Evolutionary conservation across 2,329 filamentous ascomycete species (phyloP).

Genomic region (Volutella citrinella): DNA sequence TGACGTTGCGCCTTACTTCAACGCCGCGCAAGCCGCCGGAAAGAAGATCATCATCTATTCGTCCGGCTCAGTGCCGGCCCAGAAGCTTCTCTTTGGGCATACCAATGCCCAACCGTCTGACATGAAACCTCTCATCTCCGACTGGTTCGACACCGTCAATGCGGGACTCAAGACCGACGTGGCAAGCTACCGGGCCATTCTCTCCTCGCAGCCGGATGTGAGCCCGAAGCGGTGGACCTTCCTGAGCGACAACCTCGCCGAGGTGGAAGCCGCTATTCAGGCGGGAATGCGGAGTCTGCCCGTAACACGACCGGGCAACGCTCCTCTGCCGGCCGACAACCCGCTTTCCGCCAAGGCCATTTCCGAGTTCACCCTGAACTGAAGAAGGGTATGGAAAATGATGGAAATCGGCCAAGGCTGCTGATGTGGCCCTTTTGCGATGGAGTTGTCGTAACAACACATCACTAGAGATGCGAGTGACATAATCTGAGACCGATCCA

Average conservation of each 20-base stretch:
- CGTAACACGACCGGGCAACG: conserved; percentile 69
- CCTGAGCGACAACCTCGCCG: conserved; percentile 74
- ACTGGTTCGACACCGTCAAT: conserved; percentile 78
- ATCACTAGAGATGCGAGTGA: conserved; percentile 24
- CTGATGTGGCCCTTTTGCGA: conserved; percentile 19
- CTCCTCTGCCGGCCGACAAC: conserved; percentile 52
- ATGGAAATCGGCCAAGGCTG: conserved; percentile 2
- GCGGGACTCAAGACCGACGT: conserved; percentile 70
- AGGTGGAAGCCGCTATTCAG: conserved; percentile 60
- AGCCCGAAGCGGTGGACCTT: conserved; percentile 63
- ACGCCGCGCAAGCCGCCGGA: conserved; percentile 53
- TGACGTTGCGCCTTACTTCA: conserved; percentile 66
- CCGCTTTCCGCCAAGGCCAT: conserved; percentile 32
- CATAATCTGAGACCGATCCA: conserved; percentile 20
- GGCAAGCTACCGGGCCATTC: conserved; percentile 66
- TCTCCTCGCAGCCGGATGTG: conserved; percentile 40
- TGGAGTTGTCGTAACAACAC: conserved; percentile 20
- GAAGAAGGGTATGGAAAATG: background rate
- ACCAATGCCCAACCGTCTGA: conserved; percentile 58
- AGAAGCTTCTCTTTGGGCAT: conserved; percentile 75
- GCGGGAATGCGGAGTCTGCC: conserved; percentile 63
- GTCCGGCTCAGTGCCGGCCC: conserved; percentile 74
- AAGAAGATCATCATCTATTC: conserved; percentile 73
- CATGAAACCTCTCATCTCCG: conserved; percentile 55
- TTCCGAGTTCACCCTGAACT: conserved; percentile 30